A percentile compares a stretch with the other conserved stretches of the same genome.
Conservation (phyloP, 2,329 filamentous ascomycete species). For the Penicillium sp. region DNA sequence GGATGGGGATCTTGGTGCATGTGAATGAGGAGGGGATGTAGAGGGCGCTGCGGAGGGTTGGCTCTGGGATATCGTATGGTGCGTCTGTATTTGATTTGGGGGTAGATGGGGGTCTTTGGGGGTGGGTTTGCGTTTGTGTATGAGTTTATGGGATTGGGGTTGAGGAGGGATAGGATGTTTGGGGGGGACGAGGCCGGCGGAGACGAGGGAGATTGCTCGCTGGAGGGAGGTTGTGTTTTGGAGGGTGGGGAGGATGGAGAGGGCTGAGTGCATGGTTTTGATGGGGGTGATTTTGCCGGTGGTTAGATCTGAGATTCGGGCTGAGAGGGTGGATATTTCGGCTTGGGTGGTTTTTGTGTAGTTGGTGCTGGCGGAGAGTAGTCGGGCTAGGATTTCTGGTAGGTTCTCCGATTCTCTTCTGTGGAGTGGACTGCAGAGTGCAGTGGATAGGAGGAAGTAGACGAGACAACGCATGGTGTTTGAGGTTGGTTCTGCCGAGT, state of each 20-base stretch:
- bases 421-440: background rate
- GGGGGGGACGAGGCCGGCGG: background rate
- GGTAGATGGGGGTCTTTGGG: slow-evolving; percentile 1
- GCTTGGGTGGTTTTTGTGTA: background rate
- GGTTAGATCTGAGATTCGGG: background rate
- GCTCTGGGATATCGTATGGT: slow-evolving; percentile 6
- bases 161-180: background rate
- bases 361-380: background rate
- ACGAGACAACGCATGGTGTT: background rate
- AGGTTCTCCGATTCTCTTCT: background rate
- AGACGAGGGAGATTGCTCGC: background rate
- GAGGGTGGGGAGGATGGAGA: background rate
- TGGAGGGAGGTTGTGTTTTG: background rate
- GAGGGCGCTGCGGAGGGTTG: slow-evolving; percentile 6
- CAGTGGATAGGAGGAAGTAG: background rate
- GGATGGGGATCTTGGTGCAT: slow-evolving; percentile 2
- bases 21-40: slow-evolving; percentile 3
- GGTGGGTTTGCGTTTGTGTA: slow-evolving; percentile 6
- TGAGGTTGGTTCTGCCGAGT: background rate
- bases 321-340: background rate
- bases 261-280: background rate
- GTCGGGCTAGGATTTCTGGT: background rate
- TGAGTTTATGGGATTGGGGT: slow-evolving; percentile 8
- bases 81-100: slow-evolving; percentile 1
- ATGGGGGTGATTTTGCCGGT: background rate